Evolutionary conservation across 1,284 basidiomycete genomes (phyloP), one percentile per base, ranked within the genome.

Genomic region (Cryptococcus jaspeensis): DNA sequence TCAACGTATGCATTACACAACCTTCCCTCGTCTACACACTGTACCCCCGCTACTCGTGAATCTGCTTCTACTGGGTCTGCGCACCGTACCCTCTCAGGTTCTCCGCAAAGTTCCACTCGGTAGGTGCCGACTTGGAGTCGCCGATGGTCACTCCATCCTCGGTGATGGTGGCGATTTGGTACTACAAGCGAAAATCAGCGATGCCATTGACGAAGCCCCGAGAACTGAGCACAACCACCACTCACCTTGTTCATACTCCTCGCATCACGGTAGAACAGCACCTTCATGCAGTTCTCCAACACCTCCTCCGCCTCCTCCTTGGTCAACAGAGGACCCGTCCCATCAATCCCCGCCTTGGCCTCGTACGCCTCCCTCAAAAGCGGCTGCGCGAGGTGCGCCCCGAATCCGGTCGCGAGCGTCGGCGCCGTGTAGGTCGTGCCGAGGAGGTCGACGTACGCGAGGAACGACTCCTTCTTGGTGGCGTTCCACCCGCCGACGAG

Each of bases 381-480:
- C 0, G 96, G 96, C 69, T 92, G 89, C 2, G 95, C 95, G 54
- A 99, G 88, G 78, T 95, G 88, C 18, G 88, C 83, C n/a, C 95
- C 96, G 75, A 92, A 98, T 0, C 96, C 95, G 0, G 96, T 98
- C 2, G 95, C 96, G 39, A 99, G 85, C 5, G 93, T 95, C n/a
- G 90, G 88, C 8, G 93, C 85, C 11, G 88, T 84, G 75, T 98
- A 99, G 0, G 96, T 98, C 23, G 92, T 96, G 32, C 96, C 96
- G 16, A 97, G 82, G n/a, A 99, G 82, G 77, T 99, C 95, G 45
- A 99, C 94, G 72, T 89, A 99, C 2, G 92, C 87, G 49, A 99
- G 80, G 82, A 95, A 95, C 37, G 91, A 92, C 76, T 73, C 72
- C 47, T 87, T 81, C 43, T 89, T 89, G 61, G 90, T 84, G 71